Conservation (phyloP, 192 early-diverging fungal genomes). For the Backusella luteola region DNA sequence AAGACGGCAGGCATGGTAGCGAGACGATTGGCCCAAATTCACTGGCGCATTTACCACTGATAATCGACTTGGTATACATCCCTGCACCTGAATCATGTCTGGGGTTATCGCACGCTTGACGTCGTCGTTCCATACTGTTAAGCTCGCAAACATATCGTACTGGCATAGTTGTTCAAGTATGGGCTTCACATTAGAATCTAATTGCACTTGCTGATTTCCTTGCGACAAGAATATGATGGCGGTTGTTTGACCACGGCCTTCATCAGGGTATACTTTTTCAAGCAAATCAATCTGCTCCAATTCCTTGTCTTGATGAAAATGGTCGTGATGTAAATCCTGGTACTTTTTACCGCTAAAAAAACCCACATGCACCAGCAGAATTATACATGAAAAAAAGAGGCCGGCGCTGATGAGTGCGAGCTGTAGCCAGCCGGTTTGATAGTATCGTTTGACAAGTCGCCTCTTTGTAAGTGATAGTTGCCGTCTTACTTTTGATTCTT, state of each 20-base stretch:
- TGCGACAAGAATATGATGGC: constrained; percentile 36
- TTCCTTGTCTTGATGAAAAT: neutral
- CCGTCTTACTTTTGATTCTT: constrained; percentile 26
- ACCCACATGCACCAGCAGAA: constrained; percentile 32
- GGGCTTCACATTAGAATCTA: constrained; percentile 40
- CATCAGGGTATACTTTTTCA: constrained; percentile 45
- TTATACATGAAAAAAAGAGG: constrained; percentile 19
- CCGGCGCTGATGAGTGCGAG: neutral
- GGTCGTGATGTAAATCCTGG: constrained; percentile 31
- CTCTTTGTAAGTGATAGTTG: neutral
- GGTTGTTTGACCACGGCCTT: constrained; percentile 45
- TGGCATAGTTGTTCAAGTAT: constrained; percentile 50
- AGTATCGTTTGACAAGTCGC: constrained; percentile 14
- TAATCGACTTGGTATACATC: constrained; percentile 39
- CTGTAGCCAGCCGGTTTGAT: constrained; percentile 10
- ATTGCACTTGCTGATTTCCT: constrained; percentile 8
- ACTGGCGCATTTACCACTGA: constrained; percentile 46
- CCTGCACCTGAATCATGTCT: constrained; percentile 39
- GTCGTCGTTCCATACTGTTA: constrained; percentile 59
- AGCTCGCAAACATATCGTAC: constrained; percentile 54
- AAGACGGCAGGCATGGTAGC: constrained; percentile 56
- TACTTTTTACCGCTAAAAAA: constrained; percentile 37
- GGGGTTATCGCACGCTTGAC: neutral
- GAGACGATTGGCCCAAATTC: constrained; percentile 49
- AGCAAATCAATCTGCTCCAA: constrained; percentile 34